Evolutionary conservation across 495 filamentous ascomycete species (phyloP), one percentile per base, ranked within the genome.

Genomic region (Aspergillus bertholletiae): DNA sequence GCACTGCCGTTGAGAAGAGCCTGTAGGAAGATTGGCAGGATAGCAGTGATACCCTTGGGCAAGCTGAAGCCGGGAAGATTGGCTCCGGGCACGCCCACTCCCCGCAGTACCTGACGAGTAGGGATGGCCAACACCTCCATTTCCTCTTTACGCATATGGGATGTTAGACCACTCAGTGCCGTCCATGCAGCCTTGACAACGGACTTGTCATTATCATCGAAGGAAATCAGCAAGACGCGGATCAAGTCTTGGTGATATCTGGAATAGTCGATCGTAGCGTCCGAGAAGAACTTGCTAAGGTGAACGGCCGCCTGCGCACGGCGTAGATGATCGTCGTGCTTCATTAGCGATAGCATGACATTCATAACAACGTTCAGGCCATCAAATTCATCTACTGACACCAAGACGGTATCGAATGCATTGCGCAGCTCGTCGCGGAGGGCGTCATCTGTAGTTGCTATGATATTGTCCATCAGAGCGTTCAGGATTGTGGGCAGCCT

Each of bases 1-100:
- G 87, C 70, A 17, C 87, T 91, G 53, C 94, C 94, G 62, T 97
- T 96, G 84, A 97, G 94, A 56, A 98, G 80, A 74, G 93, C 94
- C 65, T 98, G 94, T 58, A 97, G 73, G 82, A 98, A 97, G 60
- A 98, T 97, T 3, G 95, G 95, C 45, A 98, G 73, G 56, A 98
- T 87, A 51, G 95, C 90, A 67, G 90, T 96, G 80, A 98, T 97
- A 51, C 94, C 94, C 82, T 97, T 98, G 6, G 94, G 94, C 49
- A 98, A 75, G 51, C 85, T 82, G 76, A 98, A 98, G 23, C 94
- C 94, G 9, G 91, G 81, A 17, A 98, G 78, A 63, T 93, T 84
- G 21, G 85, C 80, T 5, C 95, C 95, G 43, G 92, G 73, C 15
- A 96, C 88, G 45, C 94, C 94, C 27, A 97, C 90, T 57, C 92